Percentiles rank a stretch among this genome's conserved stretches.
These are phyloP conservation scores for Aspergillus ochraceus DNA, from an alignment of 2,329 filamentous ascomycete genomes.

Conservation along the genomic window DNA sequence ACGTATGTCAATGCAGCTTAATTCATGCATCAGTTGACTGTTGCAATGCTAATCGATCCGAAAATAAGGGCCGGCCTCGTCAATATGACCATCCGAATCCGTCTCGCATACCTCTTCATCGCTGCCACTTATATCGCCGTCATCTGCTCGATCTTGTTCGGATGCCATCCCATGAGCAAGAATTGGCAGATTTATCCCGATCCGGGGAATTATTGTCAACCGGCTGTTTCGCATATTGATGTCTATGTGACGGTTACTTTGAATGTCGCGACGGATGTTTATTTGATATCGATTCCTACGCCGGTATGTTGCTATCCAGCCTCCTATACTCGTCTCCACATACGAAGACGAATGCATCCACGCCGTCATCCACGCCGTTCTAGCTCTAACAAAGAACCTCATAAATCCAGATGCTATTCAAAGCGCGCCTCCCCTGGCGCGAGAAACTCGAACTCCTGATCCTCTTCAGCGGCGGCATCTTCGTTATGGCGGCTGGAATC, in stretches of 20 bases:
- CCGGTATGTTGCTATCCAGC: conserved; percentile 41
- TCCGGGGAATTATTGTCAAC: conserved; percentile 54
- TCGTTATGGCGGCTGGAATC: conserved; percentile 57
- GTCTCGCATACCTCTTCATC: conserved; percentile 53
- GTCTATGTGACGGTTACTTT: conserved; percentile 54
- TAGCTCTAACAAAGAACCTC: background rate
- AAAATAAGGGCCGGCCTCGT: conserved; percentile 42
- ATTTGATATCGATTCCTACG: conserved; percentile 60
- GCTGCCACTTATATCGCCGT: conserved; percentile 51
- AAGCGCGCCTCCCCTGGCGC: conserved; percentile 48
- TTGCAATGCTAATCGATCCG: too few species aligned
- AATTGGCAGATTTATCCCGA: conserved; percentile 63
- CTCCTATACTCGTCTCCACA: too few species aligned
- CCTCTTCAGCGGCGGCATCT: conserved; percentile 57
- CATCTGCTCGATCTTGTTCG: conserved; percentile 52
- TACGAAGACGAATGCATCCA: too few species aligned
- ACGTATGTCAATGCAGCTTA: conserved; percentile 36
- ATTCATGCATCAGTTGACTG: too few species aligned
- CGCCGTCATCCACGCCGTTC: too few species aligned
- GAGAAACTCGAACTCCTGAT: conserved; percentile 56
- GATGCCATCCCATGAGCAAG: conserved; percentile 54
- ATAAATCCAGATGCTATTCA: conserved; percentile 52
- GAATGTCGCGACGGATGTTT: conserved; percentile 59
- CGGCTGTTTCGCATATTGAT: conserved; percentile 52
- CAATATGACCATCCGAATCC: conserved; percentile 48